These are phyloP conservation scores for Hypoxylon lienhwacheense DNA, from an alignment of 495 filamentous ascomycete species.

Conservation along the genomic window DNA sequence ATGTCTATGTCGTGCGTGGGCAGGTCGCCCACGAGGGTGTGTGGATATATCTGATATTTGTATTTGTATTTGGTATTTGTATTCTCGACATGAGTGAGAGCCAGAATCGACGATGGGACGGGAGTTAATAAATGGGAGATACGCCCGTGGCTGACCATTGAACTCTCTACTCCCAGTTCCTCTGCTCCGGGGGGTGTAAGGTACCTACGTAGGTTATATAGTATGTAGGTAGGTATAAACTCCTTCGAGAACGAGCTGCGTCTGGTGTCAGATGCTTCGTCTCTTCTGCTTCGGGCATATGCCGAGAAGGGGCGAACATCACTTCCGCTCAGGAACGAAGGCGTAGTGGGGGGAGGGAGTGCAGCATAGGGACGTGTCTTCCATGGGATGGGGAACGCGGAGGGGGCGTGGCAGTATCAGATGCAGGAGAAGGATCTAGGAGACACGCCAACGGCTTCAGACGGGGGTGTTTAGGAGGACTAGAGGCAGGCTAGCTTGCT, in stretches of 20 bases:
- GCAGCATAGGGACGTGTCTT: conserved; percentile 1
- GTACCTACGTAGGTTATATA: no score
- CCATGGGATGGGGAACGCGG: conserved; percentile 7
- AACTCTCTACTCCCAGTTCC: no score
- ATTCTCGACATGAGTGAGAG: neutral
- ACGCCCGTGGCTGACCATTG: no score
- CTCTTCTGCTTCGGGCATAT: conserved; percentile 2
- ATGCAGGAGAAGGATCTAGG: conserved; percentile 32
- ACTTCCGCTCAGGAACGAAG: conserved; percentile 30
- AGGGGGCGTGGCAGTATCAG: conserved; percentile 26
- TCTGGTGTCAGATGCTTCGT: no score
- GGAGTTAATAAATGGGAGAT: no score
- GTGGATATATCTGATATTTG: conserved; percentile 18
- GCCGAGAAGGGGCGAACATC: conserved; percentile 21
- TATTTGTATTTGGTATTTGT: neutral
- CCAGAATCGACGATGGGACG: neutral
- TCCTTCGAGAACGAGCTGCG: neutral
- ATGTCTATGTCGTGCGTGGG: conserved; percentile 35
- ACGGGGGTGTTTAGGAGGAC: no score
- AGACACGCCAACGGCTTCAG: conserved; percentile 22
- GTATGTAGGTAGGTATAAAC: conserved; percentile 1
- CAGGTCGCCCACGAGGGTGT: conserved; percentile 29
- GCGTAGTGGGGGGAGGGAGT: conserved; percentile 16
- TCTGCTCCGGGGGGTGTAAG: no score
- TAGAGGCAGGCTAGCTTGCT: conserved; percentile 3